Base-by-base conservation (phyloP, 169 alveolate genomes). In the Haemoproteus tartakovskyi region DNA sequence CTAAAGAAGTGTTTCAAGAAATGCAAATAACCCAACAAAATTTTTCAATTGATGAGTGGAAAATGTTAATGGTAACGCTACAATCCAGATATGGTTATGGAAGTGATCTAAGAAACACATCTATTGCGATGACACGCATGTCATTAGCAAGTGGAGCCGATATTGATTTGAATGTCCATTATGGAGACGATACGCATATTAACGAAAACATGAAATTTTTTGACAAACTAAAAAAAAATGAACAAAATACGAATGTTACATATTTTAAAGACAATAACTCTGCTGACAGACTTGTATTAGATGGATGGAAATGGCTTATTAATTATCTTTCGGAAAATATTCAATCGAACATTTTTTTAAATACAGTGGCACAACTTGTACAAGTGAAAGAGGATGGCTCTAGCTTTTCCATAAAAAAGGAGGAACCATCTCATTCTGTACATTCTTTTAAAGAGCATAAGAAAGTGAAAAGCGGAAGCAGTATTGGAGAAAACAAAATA, bases 291-390 rank as follows among this genome's bases (percentile, higher is more conserved):
- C 51, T 88, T 1, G 91, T 88, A 16, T 36, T 88, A 16, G 90
- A 88, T 47, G 93, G 93, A 8, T 88, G 93, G 93, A 87, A 85
- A 50, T 88, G 93, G 93, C 38, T 88, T 43, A 63, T 88, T 18
- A 61, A 79, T 30, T 54, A 43, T 19, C 22, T 88, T 19, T 63
- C 85, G 11, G 70, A 70, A 19, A 59, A 78, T 40, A 22, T 85
- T 2, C 87, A 85, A 41, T 24, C 57, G 29, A 33, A 43, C 16
- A 78, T 88, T 16, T 84, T 82, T 48, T 33, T 85, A 16, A 86
- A 82, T 22, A 78, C 93, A 8, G 79, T 51, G 22, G 91, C 87
- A 2, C 67, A 79, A 3, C 24, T 63, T 3, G 82, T 88, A 2
- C 51, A 26, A 19, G 38, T 78, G 37, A 60, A 70, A 12, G 70